phyloP scores from a whole-genome alignment of 768 basidiomycete genomes.

The Cyclocybe aegerita region DNA sequence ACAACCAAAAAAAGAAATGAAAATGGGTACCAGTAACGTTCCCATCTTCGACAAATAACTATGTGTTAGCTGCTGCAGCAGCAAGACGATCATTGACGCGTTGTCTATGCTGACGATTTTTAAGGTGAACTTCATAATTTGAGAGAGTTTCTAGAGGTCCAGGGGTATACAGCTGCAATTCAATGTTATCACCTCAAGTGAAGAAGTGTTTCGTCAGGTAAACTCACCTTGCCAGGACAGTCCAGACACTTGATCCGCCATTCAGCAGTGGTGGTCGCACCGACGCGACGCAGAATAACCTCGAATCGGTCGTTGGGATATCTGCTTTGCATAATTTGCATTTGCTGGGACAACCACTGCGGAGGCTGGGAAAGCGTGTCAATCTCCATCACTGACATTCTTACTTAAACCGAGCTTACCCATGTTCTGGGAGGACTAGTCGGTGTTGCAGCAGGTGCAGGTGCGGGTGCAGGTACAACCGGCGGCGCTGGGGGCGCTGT shows the following conservation, averaged over 20 bases:
- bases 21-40: background rate
- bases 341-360: conserved; percentile 68
- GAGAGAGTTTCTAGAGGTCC: conserved; percentile 83
- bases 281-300: conserved; percentile 62
- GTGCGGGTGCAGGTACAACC: conserved; percentile 14
- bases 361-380: conserved; percentile 43
- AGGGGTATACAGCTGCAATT: conserved; percentile 76
- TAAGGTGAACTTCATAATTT: conserved; percentile 93
- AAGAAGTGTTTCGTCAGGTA: too few species aligned
- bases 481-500: conserved; percentile 14
- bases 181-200: background rate
- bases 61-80: conserved; percentile 2
- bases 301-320: conserved; percentile 87
- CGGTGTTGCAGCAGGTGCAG: conserved; percentile 8
- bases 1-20: background rate
- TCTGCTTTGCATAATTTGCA: conserved; percentile 62
- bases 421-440: conserved; percentile 31
- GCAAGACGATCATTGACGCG: conserved; percentile 63
- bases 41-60: conserved; percentile 1
- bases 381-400: conserved; percentile 5
- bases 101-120: conserved; percentile 77
- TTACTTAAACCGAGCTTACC: conserved; percentile 13
- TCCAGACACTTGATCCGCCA: conserved; percentile 93
- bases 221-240: conserved; percentile 86
- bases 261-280: conserved; percentile 59